phyloP scores from a whole-genome alignment of 345 rosid genomes.

The Murraya koenigii region DNA sequence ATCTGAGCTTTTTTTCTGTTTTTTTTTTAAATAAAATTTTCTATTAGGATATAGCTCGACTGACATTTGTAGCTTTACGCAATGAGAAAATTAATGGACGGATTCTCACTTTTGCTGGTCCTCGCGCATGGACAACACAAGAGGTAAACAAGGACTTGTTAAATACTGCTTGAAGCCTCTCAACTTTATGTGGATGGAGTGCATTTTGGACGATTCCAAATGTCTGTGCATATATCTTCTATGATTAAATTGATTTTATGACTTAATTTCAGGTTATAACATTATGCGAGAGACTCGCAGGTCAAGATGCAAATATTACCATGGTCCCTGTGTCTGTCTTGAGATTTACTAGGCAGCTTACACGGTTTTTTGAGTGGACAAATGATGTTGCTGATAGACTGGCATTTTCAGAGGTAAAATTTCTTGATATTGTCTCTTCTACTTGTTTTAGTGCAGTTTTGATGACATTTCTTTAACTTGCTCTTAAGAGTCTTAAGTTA shows the following conservation, averaged over 20 bases:
- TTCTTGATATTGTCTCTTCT: not conserved
- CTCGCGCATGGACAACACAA: slow-evolving; percentile 97
- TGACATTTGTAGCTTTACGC: slow-evolving; percentile 79
- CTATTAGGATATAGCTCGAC: slow-evolving; percentile 84
- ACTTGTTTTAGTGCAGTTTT: not conserved
- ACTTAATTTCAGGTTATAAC: slow-evolving; percentile 68
- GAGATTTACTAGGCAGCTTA: slow-evolving; percentile 74
- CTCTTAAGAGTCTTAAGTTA: not conserved
- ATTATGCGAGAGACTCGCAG: slow-evolving; percentile 91
- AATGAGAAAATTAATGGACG: slow-evolving; percentile 70
- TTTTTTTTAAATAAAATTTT: not conserved
- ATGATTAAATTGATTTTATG: not conserved
- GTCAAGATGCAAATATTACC: slow-evolving; percentile 97
- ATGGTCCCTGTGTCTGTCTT: slow-evolving; percentile 86
- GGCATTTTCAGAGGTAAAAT: slow-evolving; percentile 88
- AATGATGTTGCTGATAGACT: slow-evolving; percentile 92
- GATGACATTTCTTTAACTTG: not conserved
- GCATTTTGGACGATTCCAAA: not conserved
- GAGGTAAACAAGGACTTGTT: slow-evolving; percentile 48
- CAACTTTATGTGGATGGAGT: not conserved
- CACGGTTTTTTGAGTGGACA: slow-evolving; percentile 88
- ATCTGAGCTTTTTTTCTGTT: not conserved
- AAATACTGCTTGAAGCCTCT: not conserved
- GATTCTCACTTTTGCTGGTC: slow-evolving; percentile 93
- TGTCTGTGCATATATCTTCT: not conserved